Evolutionary conservation across 1,284 basidiomycete genomes (phyloP), one percentile per base, ranked within the genome.

Genomic region (Cryptococcus sp.): DNA sequence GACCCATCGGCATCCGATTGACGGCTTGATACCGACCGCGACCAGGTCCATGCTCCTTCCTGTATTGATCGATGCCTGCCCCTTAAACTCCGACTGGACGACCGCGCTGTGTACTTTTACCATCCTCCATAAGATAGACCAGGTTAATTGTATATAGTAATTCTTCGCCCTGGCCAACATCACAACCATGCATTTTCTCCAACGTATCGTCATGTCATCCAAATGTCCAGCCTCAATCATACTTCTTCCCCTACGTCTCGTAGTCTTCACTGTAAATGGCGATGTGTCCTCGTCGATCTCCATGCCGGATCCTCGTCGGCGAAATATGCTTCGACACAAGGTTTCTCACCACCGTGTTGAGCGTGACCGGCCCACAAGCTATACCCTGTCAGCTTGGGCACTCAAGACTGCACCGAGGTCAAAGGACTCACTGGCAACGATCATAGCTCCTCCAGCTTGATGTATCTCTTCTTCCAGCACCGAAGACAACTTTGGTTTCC

Each of bases 351-450:
- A 87, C 74, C 3, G 80, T 82, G 60, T 85, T 83, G 49, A 89
- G 75, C 18, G 83, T 83, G 1, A 78, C 76, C 0, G 87, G 87
- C 5, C 86, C 87, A 60, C 87, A 90, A 51, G 82, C 83, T 84
- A 52, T 5, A 43, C 45, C 35, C 31, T 24, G 16, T 9, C 43
- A 24, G 53, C 24, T 32, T 10, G 19, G 24, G 14, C n/a, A 9
- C 7, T 21, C 23, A 6, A 31, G 5, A 19, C 10, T 10, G 36
- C 36, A 18, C 36, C 14, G 7, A 5, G n/a, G n/a, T n/a, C n/a
- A 25, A 7, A 6, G 19, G 19, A 77, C 83, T 75, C 58, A 81
- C 84, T 85, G 25, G 82, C 83, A 43, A 87, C 85, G 37, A 84
- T 74, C 39, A 85, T 66, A 10, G 79, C 71, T 5, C 84, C 85